Conservation (phyloP, 306 rosid species). For the Pterocarpus santalinus region DNA sequence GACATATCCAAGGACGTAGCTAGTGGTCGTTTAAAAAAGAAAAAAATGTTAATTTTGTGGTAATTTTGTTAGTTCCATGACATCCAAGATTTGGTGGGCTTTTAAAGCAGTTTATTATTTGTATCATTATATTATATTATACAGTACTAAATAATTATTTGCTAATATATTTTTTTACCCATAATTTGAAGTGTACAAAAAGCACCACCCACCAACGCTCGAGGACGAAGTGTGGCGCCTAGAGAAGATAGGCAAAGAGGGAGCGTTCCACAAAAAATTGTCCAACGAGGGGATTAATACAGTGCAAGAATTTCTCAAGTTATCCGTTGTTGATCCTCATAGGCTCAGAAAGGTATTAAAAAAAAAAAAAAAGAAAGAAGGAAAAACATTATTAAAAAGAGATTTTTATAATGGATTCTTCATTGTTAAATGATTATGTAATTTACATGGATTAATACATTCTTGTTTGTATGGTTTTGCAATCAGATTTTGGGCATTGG, state of each 20-base stretch:
- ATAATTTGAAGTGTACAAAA: constrained; percentile 79
- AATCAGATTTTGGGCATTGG: constrained; percentile 76
- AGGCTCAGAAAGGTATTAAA: constrained; percentile 60
- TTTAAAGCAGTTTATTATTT: not conserved
- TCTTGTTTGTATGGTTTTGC: not conserved
- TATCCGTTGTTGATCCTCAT: constrained; percentile 56
- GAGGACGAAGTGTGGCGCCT: constrained; percentile 89
- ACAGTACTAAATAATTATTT: not conserved
- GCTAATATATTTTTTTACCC: not conserved
- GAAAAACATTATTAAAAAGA: too few relatives aligned
- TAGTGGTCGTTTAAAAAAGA: not conserved
- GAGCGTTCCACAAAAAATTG: constrained; percentile 84
- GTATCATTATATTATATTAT: not conserved
- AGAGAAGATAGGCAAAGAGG: constrained; percentile 95
- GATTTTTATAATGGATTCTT: not conserved
- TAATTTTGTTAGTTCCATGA: constrained; percentile 13
- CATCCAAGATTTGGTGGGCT: not conserved
- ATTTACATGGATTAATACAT: not conserved
- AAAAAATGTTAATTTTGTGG: not conserved
- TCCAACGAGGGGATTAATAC: constrained; percentile 43
- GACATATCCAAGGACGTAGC: not conserved
- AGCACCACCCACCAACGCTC: constrained; percentile 87
- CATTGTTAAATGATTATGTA: not conserved
- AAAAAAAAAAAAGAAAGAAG: too few relatives aligned
- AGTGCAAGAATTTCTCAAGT: constrained; percentile 86